Percentiles rank a stretch among this genome's conserved stretches.
phyloP scores from a whole-genome alignment of 148 eudicot genomes.

The Chenopodium suecicum region DNA sequence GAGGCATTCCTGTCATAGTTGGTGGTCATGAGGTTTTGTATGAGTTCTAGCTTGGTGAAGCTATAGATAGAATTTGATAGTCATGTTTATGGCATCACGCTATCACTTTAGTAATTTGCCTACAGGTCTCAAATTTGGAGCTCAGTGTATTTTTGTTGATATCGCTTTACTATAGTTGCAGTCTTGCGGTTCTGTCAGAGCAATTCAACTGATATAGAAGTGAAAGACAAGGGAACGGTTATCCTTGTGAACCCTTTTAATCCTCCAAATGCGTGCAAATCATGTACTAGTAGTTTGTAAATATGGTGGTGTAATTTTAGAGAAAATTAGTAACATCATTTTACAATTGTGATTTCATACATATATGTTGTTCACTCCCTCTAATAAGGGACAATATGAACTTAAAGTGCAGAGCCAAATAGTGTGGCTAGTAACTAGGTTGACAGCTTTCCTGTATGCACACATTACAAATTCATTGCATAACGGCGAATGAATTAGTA shows the following conservation, averaged over 20 bases:
- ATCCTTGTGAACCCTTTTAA: not conserved
- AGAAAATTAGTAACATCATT: not conserved
- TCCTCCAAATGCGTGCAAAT: not conserved
- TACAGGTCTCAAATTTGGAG: not conserved
- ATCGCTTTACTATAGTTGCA: not conserved
- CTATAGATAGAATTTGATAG: not conserved
- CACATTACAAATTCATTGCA: not conserved
- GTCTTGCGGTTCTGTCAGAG: not conserved
- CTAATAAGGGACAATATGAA: not conserved
- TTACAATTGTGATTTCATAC: not conserved
- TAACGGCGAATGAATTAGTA: not conserved
- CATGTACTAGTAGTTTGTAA: conserved; percentile 1
- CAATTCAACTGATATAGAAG: not conserved
- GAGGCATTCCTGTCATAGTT: not conserved
- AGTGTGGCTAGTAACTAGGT: not conserved
- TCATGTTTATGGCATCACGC: not conserved
- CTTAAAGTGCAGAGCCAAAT: not conserved
- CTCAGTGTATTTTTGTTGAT: not conserved
- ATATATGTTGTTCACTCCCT: not conserved
- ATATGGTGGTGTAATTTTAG: not conserved
- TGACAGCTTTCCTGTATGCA: not conserved
- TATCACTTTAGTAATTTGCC: not conserved
- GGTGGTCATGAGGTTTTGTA: not conserved
- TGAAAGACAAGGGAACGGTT: not conserved
- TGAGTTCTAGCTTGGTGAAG: conserved; percentile 2